Evolutionary conservation across 2,329 filamentous ascomycete species (phyloP).

Genomic region (Achaetomium macrosporum): DNA sequence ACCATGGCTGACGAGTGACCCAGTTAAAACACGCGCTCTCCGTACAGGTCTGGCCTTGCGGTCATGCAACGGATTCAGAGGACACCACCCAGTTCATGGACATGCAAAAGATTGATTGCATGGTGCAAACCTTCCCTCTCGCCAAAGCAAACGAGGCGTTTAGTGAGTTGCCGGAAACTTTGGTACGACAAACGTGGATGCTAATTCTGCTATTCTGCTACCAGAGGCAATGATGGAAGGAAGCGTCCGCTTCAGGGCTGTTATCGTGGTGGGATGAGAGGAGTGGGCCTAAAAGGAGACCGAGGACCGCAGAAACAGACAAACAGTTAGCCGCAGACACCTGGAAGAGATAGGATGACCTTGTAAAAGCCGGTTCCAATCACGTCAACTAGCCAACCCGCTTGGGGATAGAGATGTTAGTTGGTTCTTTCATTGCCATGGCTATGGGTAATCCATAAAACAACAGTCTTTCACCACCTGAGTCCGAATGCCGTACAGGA

Average conservation of each 20-base stretch:
- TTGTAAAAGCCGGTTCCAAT: no score
- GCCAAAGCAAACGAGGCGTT: constrained; percentile 41
- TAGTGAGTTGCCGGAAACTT: background rate
- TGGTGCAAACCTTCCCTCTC: constrained; percentile 60
- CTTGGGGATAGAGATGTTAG: no score
- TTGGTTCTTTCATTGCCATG: no score
- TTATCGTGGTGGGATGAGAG: constrained; percentile 43
- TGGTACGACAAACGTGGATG: background rate
- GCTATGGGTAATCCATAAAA: no score
- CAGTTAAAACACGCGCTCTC: constrained; percentile 42
- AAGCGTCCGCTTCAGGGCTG: constrained; percentile 44
- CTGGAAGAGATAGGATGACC: no score
- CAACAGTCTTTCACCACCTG: no score
- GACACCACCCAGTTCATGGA: constrained; percentile 62
- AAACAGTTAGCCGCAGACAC: no score
- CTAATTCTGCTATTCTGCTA: background rate
- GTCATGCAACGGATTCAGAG: constrained; percentile 56
- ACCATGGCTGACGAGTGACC: background rate
- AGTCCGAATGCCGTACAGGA: no score
- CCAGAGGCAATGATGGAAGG: constrained; percentile 41
- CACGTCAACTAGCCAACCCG: no score
- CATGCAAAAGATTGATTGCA: constrained; percentile 55
- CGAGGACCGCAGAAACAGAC: no score
- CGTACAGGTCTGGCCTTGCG: constrained; percentile 59
- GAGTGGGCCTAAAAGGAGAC: no score